Conservation (phyloP, 805 yeast genomes). For the Metschnikowia matae region DNA sequence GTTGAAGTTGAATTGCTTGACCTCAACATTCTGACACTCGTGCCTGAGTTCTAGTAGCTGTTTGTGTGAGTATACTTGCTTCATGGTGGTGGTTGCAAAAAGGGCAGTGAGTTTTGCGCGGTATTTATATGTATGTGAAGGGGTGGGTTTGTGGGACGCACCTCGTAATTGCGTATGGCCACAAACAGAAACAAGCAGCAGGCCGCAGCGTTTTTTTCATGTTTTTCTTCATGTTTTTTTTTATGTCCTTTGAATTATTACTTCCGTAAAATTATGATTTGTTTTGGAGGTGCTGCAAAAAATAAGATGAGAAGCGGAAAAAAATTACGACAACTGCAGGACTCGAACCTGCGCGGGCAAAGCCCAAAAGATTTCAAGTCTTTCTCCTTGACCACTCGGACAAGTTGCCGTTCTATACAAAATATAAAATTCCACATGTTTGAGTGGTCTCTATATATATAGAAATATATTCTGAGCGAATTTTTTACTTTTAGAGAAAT, state of each 20-base stretch:
- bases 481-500: too few relatives aligned
- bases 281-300: background rate
- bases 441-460: too few relatives aligned
- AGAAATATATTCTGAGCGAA: too few relatives aligned
- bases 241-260: too few relatives aligned
- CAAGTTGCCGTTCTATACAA: too few relatives aligned
- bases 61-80: slow-evolving; percentile 7
- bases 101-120: background rate
- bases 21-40: slow-evolving; percentile 12
- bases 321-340: slow-evolving; percentile 22
- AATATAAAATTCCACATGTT: too few relatives aligned
- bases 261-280: background rate
- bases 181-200: background rate
- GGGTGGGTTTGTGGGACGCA: background rate
- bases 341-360: slow-evolving; percentile 24
- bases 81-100: slow-evolving; percentile 12
- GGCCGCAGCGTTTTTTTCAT: background rate
- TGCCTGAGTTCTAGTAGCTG: slow-evolving; percentile 12
- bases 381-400: slow-evolving; percentile 19
- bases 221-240: background rate
- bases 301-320: background rate
- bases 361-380: slow-evolving; percentile 26
- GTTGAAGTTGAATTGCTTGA: background rate
- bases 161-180: background rate
- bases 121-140: background rate